Evolutionary conservation across 208 protist species (phyloP), one percentile per base, ranked within the genome.

Genomic region (Acanthamoeba triangularis): DNA sequence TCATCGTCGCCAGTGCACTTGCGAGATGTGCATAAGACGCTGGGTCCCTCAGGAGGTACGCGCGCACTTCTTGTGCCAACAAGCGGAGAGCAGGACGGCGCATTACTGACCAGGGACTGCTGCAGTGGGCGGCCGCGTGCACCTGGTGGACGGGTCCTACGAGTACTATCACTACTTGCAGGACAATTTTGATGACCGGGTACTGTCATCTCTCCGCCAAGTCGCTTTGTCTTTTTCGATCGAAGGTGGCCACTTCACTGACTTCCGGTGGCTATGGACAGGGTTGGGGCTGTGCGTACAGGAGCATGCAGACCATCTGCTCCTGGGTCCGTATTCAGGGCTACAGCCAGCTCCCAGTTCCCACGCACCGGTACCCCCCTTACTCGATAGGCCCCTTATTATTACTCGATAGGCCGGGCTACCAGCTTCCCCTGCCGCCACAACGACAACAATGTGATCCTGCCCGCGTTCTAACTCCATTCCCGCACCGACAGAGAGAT

Each of bases 81-180:
- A 3, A 28, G 3, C 14, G 56, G 16, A 65, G 10, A 10, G 14
- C 7, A 61, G 1, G 0, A 82, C 78, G 92, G 18, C 37, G 92
- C 33, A 44, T 44, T 76, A 30, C 41, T 72, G 13, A 93, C 56
- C 63, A 4, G 8, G 5, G 18, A 44, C 1, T 1, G n/a, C 11
- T 13, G 65, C 63, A 47, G 52, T 28, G 6, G 87, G 33, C 16
- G 96, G 96, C n/a, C 94, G 23, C 20, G 63, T 96, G 8, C 96
- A 96, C 30, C 44, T 96, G 20, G 97, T 98, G 6, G 97, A 97
- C 41, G 98, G 98, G 0, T 76, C 92, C 5, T 99, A 99, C 93
- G 98, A 99, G 52, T 99, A 99, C 90, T 99, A 99, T 95, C 99
- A 99, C 96, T 99, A 99, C 97, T 97, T 97, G 35, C 98, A 99